Base-by-base conservation (phyloP, 345 rosid species). In the Cardamine occulta region DNA sequence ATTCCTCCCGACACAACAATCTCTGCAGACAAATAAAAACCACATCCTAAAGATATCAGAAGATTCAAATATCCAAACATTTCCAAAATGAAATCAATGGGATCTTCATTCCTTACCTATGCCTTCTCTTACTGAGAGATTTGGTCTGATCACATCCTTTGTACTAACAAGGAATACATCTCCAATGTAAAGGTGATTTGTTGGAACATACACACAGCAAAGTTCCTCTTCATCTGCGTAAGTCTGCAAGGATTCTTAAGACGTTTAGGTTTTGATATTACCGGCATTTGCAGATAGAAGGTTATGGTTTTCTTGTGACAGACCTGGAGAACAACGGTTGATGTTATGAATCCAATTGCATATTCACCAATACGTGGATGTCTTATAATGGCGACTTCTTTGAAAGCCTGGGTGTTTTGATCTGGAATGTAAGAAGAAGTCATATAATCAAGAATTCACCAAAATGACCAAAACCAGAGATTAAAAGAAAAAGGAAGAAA, bases 341-440 rank as follows among this genome's bases (percentile, higher is more conserved):
- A 93, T 55, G 98, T 93, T 68, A 96, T 93, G 82, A 96, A 96
- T 52, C 99, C 99, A 73, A 96, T 90, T 10, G 99, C 98, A 66
- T 96, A 93, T 88, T 93, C 99, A 74, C 99, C 99, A 26, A 91
- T 85, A 52, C 98, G 96, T 21, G 99, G 98, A 87, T 96, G 99
- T 79, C 93, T 84, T 75, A 93, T 96, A 56, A 96, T 96, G 58
- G 99, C 98, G 18, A 96, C 96, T 83, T 96, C 99, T 80, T 96
- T 96, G 79, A 96, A 96, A 29, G 99, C 99, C 73, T 87, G 97
- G 0, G 88, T 87, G 55, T 93, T 93, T 81, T 96, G 99, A 82
- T 93, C 99, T 95, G 75, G n/a, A 72, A 63, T 45, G 61, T 56
- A 55, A 73, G 54, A 23, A 62, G 12, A 28, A 34, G 23, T 8